These are phyloP conservation scores for Xylaria sp. DNA, from an alignment of 2,329 filamentous ascomycete species.

Conservation along the genomic window DNA sequence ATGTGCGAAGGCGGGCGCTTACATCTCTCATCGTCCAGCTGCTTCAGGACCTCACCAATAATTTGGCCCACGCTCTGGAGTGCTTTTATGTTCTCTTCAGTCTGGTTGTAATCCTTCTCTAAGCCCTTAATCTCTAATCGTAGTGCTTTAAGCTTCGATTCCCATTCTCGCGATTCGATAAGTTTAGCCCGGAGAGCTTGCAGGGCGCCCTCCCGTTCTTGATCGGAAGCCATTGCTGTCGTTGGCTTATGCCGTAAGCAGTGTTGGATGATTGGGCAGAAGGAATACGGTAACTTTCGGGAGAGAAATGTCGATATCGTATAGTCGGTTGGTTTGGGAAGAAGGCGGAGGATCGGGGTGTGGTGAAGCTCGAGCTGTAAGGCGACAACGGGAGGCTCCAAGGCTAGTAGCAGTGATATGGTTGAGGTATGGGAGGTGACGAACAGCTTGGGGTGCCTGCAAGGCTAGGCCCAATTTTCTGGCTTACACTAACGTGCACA, in stretches of 20 bases:
- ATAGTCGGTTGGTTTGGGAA: not conserved
- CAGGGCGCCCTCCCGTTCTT: constrained; percentile 75
- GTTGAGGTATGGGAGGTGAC: constrained; percentile 33
- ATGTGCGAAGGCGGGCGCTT: constrained; percentile 54
- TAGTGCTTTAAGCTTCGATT: constrained; percentile 94
- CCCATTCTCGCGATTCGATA: constrained; percentile 97
- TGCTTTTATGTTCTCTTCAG: constrained; percentile 99
- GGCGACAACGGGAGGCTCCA: constrained; percentile 29
- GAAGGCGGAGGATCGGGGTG: constrained; percentile 4
- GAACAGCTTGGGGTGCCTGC: constrained; percentile 43
- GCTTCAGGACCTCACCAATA: constrained; percentile 98
- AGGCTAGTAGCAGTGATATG: constrained; percentile 15
- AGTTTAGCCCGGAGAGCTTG: constrained; percentile 82
- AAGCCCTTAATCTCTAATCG: constrained; percentile 96
- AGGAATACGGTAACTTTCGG: not conserved
- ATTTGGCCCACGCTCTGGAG: constrained; percentile 99
- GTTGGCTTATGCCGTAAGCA: constrained; percentile 30
- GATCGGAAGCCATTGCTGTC: constrained; percentile 62
- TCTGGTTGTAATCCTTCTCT: constrained; percentile 94
- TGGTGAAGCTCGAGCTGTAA: constrained; percentile 13
- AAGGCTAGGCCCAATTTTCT: constrained; percentile 36
- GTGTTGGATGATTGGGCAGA: constrained; percentile 19
- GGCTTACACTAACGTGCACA: not conserved
- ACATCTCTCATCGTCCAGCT: constrained; percentile 99
- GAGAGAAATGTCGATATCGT: not conserved